Evolutionary conservation across 495 filamentous ascomycete species (phyloP).

Genomic region (Xylaria scruposa): DNA sequence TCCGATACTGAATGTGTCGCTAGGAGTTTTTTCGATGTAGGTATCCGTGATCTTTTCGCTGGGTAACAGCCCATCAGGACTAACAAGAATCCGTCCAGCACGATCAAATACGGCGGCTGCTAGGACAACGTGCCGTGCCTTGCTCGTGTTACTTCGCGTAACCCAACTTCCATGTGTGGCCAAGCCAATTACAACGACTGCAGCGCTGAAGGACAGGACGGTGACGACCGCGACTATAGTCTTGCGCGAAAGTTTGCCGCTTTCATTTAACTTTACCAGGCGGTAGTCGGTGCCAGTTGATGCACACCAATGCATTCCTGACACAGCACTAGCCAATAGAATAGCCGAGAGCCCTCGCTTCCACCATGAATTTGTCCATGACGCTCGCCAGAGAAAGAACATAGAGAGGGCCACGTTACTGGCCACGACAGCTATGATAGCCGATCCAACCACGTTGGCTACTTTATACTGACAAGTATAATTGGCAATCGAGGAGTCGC

Average conservation of each 20-base stretch:
- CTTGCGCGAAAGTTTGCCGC: slow-evolving; percentile 54
- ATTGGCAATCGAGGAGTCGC: slow-evolving; percentile 81
- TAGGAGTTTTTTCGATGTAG: slow-evolving; percentile 75
- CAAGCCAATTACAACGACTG: slow-evolving; percentile 55
- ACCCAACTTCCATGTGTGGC: slow-evolving; percentile 64
- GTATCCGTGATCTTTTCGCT: slow-evolving; percentile 79
- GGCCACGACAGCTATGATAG: slow-evolving; percentile 72
- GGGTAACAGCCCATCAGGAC: slow-evolving; percentile 80
- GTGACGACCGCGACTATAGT: slow-evolving; percentile 68
- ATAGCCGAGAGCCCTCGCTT: slow-evolving; percentile 70
- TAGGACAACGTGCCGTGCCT: slow-evolving; percentile 80
- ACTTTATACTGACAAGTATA: slow-evolving; percentile 67
- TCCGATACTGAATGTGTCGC: slow-evolving; percentile 76
- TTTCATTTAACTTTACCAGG: slow-evolving; percentile 45
- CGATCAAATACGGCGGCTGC: slow-evolving; percentile 78
- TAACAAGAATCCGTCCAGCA: slow-evolving; percentile 78
- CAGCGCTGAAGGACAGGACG: slow-evolving; percentile 67
- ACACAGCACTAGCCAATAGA: slow-evolving; percentile 74
- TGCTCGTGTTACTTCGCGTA: slow-evolving; percentile 61
- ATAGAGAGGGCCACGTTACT: slow-evolving; percentile 70
- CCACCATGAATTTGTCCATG: slow-evolving; percentile 82
- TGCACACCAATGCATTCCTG: slow-evolving; percentile 90
- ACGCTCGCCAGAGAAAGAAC: slow-evolving; percentile 78
- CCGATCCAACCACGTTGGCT: slow-evolving; percentile 69
- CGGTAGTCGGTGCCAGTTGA: slow-evolving; percentile 72